These are phyloP conservation scores for Annulohypoxylon truncatum DNA, from an alignment of 2,329 filamentous ascomycete genomes.

Conservation along the genomic window DNA sequence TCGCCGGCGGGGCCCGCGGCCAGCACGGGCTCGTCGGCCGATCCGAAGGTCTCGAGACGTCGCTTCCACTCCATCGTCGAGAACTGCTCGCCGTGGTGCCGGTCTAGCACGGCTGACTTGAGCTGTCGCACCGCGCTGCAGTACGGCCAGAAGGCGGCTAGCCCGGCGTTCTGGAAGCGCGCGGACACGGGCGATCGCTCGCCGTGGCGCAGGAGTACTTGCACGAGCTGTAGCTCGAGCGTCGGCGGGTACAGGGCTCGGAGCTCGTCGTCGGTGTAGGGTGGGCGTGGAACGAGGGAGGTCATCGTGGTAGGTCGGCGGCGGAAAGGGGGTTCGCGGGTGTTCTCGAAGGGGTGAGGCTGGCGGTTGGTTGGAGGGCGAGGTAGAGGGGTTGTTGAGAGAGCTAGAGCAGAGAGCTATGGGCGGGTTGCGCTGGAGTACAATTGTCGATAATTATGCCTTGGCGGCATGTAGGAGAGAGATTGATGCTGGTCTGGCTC, in stretches of 20 bases:
- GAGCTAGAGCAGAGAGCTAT: neutral
- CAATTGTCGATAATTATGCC: neutral
- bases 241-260: constrained; percentile 80
- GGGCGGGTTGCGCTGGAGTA: neutral
- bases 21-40: constrained; percentile 74
- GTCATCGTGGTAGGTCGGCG: constrained; percentile 70
- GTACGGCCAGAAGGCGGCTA: constrained; percentile 86
- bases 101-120: constrained; percentile 62
- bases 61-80: constrained; percentile 71
- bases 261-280: constrained; percentile 86
- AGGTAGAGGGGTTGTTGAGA: neutral
- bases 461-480: neutral
- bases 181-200: constrained; percentile 85
- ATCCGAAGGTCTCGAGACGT: constrained; percentile 84
- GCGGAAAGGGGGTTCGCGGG: neutral
- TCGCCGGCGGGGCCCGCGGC: constrained; percentile 75
- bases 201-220: constrained; percentile 85
- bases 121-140: constrained; percentile 82
- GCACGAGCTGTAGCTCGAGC: constrained; percentile 87
- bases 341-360: neutral
- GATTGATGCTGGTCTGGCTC: neutral
- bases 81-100: constrained; percentile 53
- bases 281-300: constrained; percentile 75
- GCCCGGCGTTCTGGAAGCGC: constrained; percentile 84
- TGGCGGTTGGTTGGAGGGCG: neutral